Percentiles rank a stretch among this genome's conserved stretches.
phyloP scores from a whole-genome alignment of 352 stramenopile genomes.

The Phytophthora agathidicida region DNA sequence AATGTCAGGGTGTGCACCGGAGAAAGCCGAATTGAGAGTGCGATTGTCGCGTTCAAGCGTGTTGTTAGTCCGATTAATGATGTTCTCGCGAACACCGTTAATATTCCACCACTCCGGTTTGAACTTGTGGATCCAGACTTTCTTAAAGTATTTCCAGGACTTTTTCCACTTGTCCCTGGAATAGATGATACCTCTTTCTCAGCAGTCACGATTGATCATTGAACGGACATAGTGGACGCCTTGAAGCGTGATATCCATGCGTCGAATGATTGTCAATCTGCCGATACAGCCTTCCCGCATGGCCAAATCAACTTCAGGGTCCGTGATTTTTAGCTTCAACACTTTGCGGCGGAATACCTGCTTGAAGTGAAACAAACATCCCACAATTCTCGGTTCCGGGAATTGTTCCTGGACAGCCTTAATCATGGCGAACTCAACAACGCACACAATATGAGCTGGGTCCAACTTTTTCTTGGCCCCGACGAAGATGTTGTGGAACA shows the following conservation, averaged over 20 bases:
- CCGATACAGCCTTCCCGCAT: neutral
- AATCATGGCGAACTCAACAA: constrained; percentile 6
- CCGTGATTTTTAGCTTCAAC: constrained; percentile 10
- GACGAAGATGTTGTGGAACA: neutral
- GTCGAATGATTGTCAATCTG: neutral
- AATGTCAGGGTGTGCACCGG: neutral
- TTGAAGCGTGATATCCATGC: neutral
- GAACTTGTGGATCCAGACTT: constrained; percentile 8
- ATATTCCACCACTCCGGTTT: neutral
- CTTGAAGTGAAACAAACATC: constrained; percentile 15
- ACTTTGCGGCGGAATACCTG: constrained; percentile 1
- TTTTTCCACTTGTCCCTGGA: constrained; percentile 9
- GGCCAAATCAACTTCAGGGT: neutral
- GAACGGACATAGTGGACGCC: neutral
- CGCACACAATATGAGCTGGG: constrained; percentile 1
- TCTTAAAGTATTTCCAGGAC: constrained; percentile 13
- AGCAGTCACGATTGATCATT: neutral
- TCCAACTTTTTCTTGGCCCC: neutral
- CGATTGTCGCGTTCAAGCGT: neutral
- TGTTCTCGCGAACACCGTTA: neutral
- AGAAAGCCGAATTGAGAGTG: neutral
- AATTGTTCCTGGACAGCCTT: constrained; percentile 6
- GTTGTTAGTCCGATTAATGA: neutral
- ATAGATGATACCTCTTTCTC: neutral
- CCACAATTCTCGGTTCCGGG: constrained; percentile 4